A percentile compares a stretch with the other conserved stretches of the same genome.
These are phyloP conservation scores for Malassezia globosa DNA, from an alignment of 1,284 basidiomycete genomes.

Conservation along the genomic window DNA sequence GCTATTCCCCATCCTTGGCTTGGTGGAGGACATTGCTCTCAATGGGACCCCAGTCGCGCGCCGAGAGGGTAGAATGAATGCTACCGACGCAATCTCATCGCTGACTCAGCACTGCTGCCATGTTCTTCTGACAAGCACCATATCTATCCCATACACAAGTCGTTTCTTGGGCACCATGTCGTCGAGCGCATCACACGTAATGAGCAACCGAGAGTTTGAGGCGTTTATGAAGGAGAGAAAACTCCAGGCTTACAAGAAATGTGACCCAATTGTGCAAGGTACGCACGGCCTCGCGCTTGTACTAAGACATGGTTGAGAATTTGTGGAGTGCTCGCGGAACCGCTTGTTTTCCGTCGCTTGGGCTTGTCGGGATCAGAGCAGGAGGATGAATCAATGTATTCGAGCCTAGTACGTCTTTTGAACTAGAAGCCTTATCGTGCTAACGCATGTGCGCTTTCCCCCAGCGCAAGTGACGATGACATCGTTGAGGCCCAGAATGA, in stretches of 20 bases:
- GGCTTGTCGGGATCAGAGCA: conserved; percentile 14
- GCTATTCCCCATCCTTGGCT: no score
- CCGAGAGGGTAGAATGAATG: no score
- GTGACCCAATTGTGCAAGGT: conserved; percentile 17
- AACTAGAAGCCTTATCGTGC: conserved; percentile 4
- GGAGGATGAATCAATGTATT: conserved; percentile 10
- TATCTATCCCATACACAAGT: not conserved
- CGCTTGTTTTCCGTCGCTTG: conserved; percentile 14
- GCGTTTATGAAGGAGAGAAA: conserved; percentile 11
- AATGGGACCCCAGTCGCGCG: no score
- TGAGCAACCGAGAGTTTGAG: conserved; percentile 20
- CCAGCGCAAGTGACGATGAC: no score
- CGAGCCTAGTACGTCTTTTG: conserved; percentile 3
- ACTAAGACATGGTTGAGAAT: conserved; percentile 2
- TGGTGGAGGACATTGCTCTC: no score
- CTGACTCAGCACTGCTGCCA: not conserved
- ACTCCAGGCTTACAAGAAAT: conserved; percentile 12
- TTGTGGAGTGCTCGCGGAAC: conserved; percentile 10
- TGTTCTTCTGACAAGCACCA: not conserved
- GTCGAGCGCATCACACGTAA: conserved; percentile 8
- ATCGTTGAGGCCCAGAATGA: conserved; percentile 8
- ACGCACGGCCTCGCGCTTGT: no score
- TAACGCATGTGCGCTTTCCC: no score
- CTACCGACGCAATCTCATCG: no score
- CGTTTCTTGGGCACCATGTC: not conserved